Conservation (phyloP, 192 early-diverging fungal species). For the Backusella morwellensis region DNA sequence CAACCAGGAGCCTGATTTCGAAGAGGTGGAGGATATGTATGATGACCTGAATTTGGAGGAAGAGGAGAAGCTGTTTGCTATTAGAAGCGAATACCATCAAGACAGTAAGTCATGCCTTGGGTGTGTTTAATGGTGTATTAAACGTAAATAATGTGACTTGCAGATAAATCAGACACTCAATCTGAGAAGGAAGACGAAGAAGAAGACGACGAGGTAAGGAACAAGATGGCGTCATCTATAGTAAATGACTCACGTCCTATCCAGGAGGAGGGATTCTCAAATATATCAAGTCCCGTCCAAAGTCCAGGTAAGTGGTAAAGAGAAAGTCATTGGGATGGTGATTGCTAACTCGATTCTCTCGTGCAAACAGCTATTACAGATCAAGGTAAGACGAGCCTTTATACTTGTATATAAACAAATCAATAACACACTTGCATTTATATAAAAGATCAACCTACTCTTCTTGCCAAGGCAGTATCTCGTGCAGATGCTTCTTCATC, state of each 20-base stretch:
- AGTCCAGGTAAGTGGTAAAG: not conserved
- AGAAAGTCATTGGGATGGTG: not conserved
- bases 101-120: not conserved
- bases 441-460: not conserved
- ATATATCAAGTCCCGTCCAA: not conserved
- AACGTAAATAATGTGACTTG: not conserved
- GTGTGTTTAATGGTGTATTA: not conserved
- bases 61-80: conserved; percentile 79
- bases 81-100: conserved; percentile 70
- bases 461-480: not conserved
- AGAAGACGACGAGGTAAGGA: not conserved
- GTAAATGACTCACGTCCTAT: not conserved
- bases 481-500: not conserved
- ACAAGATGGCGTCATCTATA: not conserved
- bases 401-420: not conserved
- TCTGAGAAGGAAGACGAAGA: not conserved
- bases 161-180: conserved; percentile 7
- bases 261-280: not conserved
- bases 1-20: conserved; percentile 86
- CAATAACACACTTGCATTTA: not conserved
- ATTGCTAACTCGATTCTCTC: not conserved
- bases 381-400: not conserved
- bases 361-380: not conserved
- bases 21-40: conserved; percentile 92
- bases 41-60: conserved; percentile 92